Evolutionary conservation across 116 monocot species (phyloP), one percentile per base, ranked within the genome.

Genomic region (Iris pallida): DNA sequence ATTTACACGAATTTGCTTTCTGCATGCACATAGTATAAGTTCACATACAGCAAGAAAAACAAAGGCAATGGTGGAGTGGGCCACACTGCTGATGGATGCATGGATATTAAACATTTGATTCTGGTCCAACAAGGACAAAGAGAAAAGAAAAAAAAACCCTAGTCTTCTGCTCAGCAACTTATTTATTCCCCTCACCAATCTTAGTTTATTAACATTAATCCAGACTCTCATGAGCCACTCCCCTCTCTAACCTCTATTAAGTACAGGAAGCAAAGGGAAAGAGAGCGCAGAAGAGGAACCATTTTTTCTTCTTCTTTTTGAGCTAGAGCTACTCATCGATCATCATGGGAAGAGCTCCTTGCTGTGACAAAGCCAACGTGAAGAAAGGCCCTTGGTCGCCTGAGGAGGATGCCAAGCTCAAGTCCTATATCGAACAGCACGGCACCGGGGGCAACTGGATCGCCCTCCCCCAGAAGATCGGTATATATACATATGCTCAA

Each of bases 391-490:
- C 92, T 7, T 92, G 88, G 92, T 88, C 92, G 0, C 87, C 92
- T 0, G 92, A 88, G 55, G 88, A 92, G 30, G 92, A 88, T 20
- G 74, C 78, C n/a, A 83, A 76, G 80, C 92, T 88, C 79, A 92
- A 83, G 76, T 70, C 85, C 44, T 92, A 82, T 73, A 88, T 92
- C 44, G 91, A 92, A 61, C 61, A 83, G 62, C 48, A 92, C 53
- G 88, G 91, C 77, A 92, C 91, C 57, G 91, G 88, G 7, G 91
- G 88, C 44, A 92, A 92, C 76, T 92, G 91, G 91, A 92, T 92
- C 12, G 82, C 88, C 20, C 79, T 92, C 7, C 91, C 91, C 0
- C 88, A 83, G 42, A 92, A 92, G 71, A 92, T 92, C 20, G 91
- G 91, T 92, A 78, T 51, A 45, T 13, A 43, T 63, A 43, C 44